Conservation (phyloP, 768 basidiomycete species). For the Boletales sp. region DNA sequence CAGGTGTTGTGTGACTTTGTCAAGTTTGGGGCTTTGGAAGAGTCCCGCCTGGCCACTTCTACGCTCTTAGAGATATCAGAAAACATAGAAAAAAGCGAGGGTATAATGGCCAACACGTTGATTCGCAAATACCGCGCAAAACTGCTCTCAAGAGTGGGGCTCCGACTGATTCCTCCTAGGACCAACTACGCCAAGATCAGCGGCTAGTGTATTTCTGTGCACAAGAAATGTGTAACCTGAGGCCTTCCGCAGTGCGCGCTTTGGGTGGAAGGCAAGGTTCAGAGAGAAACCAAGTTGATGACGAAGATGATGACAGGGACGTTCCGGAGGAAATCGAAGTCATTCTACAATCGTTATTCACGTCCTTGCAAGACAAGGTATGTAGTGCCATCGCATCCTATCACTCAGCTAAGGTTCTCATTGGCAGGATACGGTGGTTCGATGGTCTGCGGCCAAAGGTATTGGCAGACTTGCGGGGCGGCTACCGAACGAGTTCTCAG, state of each 20-base stretch:
- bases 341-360: slow-evolving; percentile 69
- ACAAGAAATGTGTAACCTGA: slow-evolving; percentile 25
- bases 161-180: slow-evolving; percentile 56
- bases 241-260: slow-evolving; percentile 21
- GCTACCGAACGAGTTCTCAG: slow-evolving; percentile 68
- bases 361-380: slow-evolving; percentile 79
- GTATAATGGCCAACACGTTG: slow-evolving; percentile 54
- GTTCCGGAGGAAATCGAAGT: slow-evolving; percentile 78
- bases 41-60: slow-evolving; percentile 42
- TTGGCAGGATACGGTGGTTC: slow-evolving; percentile 84
- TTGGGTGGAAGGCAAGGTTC: slow-evolving; percentile 16
- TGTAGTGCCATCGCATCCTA: neutral
- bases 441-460: slow-evolving; percentile 93
- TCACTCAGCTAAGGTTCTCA: neutral
- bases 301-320: slow-evolving; percentile 48
- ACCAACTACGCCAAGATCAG: slow-evolving; percentile 35
- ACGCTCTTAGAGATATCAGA: slow-evolving; percentile 45
- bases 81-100: slow-evolving; percentile 37
- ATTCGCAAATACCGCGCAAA: slow-evolving; percentile 70
- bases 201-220: slow-evolving; percentile 32
- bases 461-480: slow-evolving; percentile 81
- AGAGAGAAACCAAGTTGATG: slow-evolving; percentile 9
- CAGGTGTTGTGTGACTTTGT: slow-evolving; percentile 68
- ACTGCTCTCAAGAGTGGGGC: slow-evolving; percentile 59
- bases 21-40: slow-evolving; percentile 58